Percentiles rank a stretch among this genome's conserved stretches.
phyloP scores from a whole-genome alignment of 148 eudicot genomes.

The Arctostaphylos glauca region DNA sequence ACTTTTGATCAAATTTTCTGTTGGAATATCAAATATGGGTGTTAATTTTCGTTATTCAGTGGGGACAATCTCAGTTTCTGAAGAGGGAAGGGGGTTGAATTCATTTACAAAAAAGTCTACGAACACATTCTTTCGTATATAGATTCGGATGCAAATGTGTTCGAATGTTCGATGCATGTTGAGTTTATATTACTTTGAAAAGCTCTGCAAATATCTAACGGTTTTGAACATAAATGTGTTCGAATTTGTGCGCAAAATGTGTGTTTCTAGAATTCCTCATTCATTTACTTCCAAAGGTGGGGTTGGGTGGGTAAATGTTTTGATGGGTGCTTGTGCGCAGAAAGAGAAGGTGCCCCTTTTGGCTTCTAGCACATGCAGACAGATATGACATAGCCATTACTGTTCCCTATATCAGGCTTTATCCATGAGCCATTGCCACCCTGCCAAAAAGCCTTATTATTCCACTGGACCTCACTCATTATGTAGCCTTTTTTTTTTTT shows the following conservation, averaged over 20 bases:
- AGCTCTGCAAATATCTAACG: no score
- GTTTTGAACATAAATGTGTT: no score
- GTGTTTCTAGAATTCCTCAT: not conserved
- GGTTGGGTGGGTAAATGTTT: not conserved
- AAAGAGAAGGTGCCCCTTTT: slow-evolving; percentile 9
- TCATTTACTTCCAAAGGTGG: not conserved
- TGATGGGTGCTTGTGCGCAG: not conserved
- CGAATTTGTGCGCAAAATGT: no score
- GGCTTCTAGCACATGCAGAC: slow-evolving; percentile 17
- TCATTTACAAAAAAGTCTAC: no score
- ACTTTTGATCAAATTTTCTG: not conserved
- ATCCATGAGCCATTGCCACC: slow-evolving; percentile 2
- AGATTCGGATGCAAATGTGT: no score
- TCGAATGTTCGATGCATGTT: no score
- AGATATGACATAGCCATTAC: slow-evolving; percentile 7
- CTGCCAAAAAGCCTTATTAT: slow-evolving; percentile 3
- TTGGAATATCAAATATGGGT: not conserved
- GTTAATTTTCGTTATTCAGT: not conserved
- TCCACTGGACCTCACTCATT: slow-evolving; percentile 9
- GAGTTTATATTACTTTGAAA: no score
- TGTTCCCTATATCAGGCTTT: slow-evolving; percentile 14
- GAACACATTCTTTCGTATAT: no score
- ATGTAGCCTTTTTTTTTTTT: not conserved
- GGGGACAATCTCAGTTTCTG: no score
- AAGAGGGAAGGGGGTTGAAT: not conserved